Percentiles rank a stretch among this genome's conserved stretches.
phyloP scores from a whole-genome alignment of 208 protist species.

The Leishmania braziliensis region DNA sequence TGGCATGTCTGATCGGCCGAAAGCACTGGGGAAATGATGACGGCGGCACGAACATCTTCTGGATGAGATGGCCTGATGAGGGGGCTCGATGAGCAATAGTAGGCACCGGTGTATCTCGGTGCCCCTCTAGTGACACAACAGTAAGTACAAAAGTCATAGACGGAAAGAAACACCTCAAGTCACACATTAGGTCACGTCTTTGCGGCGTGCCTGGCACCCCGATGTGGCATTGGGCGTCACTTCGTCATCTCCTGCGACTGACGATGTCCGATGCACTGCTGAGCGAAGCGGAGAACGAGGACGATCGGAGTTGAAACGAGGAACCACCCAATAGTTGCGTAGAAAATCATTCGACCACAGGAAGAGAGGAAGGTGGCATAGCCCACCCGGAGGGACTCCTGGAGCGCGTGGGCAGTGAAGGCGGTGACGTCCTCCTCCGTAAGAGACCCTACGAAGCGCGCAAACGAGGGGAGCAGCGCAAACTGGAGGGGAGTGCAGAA shows the following conservation, averaged over 20 bases:
- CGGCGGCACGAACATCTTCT: background rate
- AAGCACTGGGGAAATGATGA: too few species aligned
- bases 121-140: background rate
- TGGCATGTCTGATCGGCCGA: background rate
- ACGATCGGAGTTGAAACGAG: conserved; percentile 21
- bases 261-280: conserved; percentile 2
- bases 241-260: background rate
- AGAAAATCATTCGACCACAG: conserved; percentile 39
- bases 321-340: conserved; percentile 42
- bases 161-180: background rate
- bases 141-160: background rate
- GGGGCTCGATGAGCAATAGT: background rate
- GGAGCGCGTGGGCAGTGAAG: conserved; percentile 39
- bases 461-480: conserved; percentile 41
- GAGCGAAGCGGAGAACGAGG: conserved; percentile 8
- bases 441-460: conserved; percentile 14
- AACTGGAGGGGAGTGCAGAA: conserved; percentile 56
- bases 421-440: conserved; percentile 13
- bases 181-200: too few species aligned
- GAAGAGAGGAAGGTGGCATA: conserved; percentile 26
- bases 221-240: background rate
- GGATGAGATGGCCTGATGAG: background rate
- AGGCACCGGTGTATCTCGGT: background rate
- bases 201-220: too few species aligned
- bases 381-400: conserved; percentile 19